These are phyloP conservation scores for Polyporus tsugae DNA, from an alignment of 1,284 basidiomycete species.

Conservation along the genomic window DNA sequence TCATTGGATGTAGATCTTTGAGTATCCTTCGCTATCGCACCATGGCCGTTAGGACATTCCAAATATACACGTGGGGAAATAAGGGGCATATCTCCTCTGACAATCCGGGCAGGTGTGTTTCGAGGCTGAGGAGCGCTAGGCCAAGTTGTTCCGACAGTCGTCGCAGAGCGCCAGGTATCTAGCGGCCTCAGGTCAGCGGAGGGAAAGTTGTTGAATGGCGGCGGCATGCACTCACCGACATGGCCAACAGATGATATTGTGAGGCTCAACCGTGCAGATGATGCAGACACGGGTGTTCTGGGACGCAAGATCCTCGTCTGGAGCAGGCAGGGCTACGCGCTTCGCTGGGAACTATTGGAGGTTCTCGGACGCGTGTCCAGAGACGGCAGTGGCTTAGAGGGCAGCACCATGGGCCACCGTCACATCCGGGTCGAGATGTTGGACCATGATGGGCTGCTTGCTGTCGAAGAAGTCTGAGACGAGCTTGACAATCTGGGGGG, in stretches of 20 bases:
- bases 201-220: not conserved
- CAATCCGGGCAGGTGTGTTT: slow-evolving; percentile 82
- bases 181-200: not conserved
- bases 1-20: slow-evolving; percentile 60
- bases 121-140: slow-evolving; percentile 64
- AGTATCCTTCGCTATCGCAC: slow-evolving; percentile 70
- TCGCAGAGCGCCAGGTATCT: slow-evolving; percentile 80
- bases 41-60: slow-evolving; percentile 1
- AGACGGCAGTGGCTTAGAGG: slow-evolving; percentile 98
- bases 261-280: slow-evolving; percentile 69
- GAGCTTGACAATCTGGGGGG: slow-evolving; percentile 96
- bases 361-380: slow-evolving; percentile 98
- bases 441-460: slow-evolving; percentile 92
- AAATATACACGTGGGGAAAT: not conserved
- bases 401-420: slow-evolving; percentile 99
- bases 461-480: slow-evolving; percentile 99
- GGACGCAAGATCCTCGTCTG: slow-evolving; percentile 37
- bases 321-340: slow-evolving; percentile 20
- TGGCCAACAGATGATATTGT: slow-evolving; percentile 82
- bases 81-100: slow-evolving; percentile 57
- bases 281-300: slow-evolving; percentile 64
- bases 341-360: slow-evolving; percentile 80
- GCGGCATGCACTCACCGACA: slow-evolving; percentile 62
- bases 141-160: slow-evolving; percentile 73
- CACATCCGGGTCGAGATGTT: slow-evolving; percentile 95